Evolutionary conservation across 192 early-diverging fungal genomes (phyloP), one percentile per base, ranked within the genome.

Genomic region (Gonapodya prolifera): DNA sequence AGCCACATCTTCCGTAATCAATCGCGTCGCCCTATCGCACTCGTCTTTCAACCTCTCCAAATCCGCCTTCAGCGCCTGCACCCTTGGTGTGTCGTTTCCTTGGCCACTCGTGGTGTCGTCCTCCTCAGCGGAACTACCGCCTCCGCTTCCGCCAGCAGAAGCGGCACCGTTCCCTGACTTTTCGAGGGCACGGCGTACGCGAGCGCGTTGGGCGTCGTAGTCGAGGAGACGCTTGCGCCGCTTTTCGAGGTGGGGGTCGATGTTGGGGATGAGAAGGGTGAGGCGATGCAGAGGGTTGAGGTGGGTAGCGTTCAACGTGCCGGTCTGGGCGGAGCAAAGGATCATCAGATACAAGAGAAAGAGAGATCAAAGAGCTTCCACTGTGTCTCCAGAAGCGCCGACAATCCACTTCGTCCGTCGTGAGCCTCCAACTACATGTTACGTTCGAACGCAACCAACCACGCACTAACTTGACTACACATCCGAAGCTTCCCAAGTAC

Each of bases 181-280:
- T 36, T 94, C 92, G 45, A 94, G 89, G 80, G 94, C 81, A 81
- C 95, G 95, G 28, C 91, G 84, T 30, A 94, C 89, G 78, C 87
- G 88, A 23, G 87, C 87, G 1, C 89, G 84, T 1, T 88, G 84
- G 34, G 89, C 84, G 79, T 99, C 98, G 80, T 97, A 93, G 79
- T 99, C 98, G 2, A 96, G 84, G 30, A 95, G 79, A 78, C 96
- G 94, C 79, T 93, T 91, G 70, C 92, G 86, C 35, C 97, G 90
- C 77, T 94, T 91, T 81, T 92, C 94, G 33, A 96, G 93, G 18
- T 92, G 91, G 78, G 96, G 93, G 81, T 96, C 94, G 79, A 97
- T 89, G 76, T 96, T 94, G 1, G 98, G 96, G 78, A 99, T 91
- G 76, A 96, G 75, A 86, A 89, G 85, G 33, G 82, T 82, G 81